Conservation (phyloP, 495 filamentous ascomycete species). For the Hapsidospora chrysogenum region DNA sequence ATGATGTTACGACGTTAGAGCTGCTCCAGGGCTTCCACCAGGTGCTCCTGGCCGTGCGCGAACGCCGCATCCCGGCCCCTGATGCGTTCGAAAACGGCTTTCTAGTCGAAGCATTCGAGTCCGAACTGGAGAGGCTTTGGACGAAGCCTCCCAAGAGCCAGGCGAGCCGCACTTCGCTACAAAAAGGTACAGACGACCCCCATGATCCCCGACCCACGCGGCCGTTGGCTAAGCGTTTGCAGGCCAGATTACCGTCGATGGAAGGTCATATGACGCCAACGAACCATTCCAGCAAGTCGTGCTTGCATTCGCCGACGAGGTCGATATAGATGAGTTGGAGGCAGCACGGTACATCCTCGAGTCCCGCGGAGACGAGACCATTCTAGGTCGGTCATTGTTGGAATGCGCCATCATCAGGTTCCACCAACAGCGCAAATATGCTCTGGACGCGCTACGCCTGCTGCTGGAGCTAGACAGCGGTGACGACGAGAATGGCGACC, state of each 20-base stretch:
- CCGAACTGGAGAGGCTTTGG: constrained; percentile 49
- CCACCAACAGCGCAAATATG: constrained; percentile 58
- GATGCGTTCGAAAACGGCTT: constrained; percentile 45
- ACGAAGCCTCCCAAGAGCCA: constrained; percentile 41
- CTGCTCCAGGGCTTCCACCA: constrained; percentile 60
- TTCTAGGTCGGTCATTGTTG: constrained; percentile 48
- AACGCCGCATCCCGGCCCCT: constrained; percentile 41
- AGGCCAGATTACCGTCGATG: constrained; percentile 58
- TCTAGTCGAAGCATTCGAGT: constrained; percentile 54
- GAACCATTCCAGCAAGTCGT: constrained; percentile 67
- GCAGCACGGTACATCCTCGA: constrained; percentile 57
- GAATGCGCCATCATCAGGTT: constrained; percentile 68
- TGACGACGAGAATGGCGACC: constrained; percentile 30
- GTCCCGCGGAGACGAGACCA: constrained; percentile 43
- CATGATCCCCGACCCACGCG: no score
- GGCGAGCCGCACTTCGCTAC: no score
- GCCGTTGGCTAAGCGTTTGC: constrained; percentile 18
- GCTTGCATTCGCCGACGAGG: constrained; percentile 64
- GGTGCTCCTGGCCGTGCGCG: constrained; percentile 53
- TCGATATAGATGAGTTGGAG: constrained; percentile 79
- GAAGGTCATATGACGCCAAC: constrained; percentile 66
- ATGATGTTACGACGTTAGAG: constrained; percentile 41
- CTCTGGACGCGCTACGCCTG: constrained; percentile 70
- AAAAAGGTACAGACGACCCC: no score
- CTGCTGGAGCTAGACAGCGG: constrained; percentile 48